Percentiles rank a stretch among this genome's conserved stretches.
Conservation (phyloP, 352 stramenopile genomes). For the Lagenidium giganteum region DNA sequence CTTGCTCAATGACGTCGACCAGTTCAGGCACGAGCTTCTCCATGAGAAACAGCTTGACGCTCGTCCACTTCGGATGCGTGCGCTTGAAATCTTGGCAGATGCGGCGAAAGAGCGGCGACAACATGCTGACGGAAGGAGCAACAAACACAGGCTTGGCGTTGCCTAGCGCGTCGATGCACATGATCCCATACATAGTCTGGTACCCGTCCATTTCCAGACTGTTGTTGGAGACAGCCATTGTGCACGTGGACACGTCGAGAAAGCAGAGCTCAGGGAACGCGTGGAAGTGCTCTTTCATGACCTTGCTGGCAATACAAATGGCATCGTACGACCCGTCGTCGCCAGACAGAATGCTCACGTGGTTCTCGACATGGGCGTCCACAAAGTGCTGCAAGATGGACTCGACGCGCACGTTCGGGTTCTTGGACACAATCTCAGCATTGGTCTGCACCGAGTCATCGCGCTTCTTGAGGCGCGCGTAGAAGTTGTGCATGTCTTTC, state of each 20-base stretch:
- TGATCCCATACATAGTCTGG: slow-evolving; percentile 53
- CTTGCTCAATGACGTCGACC: slow-evolving; percentile 42
- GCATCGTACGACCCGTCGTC: slow-evolving; percentile 71
- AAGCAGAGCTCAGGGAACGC: slow-evolving; percentile 58
- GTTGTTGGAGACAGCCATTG: slow-evolving; percentile 3
- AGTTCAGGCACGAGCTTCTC: slow-evolving; percentile 47
- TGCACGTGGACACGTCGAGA: slow-evolving; percentile 40
- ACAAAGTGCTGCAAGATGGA: slow-evolving; percentile 61
- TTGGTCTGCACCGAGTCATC: slow-evolving; percentile 50
- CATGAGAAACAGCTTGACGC: slow-evolving; percentile 66
- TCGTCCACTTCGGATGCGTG: slow-evolving; percentile 54
- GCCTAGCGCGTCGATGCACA: slow-evolving; percentile 64
- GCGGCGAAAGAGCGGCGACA: slow-evolving; percentile 39
- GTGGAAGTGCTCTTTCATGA: slow-evolving; percentile 68
- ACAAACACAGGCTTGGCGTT: slow-evolving; percentile 66
- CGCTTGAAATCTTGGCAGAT: slow-evolving; percentile 75
- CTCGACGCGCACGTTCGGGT: slow-evolving; percentile 32
- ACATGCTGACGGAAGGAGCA: slow-evolving; percentile 41
- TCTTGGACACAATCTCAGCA: slow-evolving; percentile 17
- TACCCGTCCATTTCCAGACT: slow-evolving; percentile 29
- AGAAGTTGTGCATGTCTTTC: slow-evolving; percentile 81
- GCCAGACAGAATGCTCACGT: slow-evolving; percentile 64
- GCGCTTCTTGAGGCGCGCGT: slow-evolving; percentile 51
- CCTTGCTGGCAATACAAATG: slow-evolving; percentile 65
- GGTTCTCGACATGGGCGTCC: slow-evolving; percentile 65